phyloP scores from a whole-genome alignment of 2,329 filamentous ascomycete genomes.

The Dothiorella sarmentorum region DNA sequence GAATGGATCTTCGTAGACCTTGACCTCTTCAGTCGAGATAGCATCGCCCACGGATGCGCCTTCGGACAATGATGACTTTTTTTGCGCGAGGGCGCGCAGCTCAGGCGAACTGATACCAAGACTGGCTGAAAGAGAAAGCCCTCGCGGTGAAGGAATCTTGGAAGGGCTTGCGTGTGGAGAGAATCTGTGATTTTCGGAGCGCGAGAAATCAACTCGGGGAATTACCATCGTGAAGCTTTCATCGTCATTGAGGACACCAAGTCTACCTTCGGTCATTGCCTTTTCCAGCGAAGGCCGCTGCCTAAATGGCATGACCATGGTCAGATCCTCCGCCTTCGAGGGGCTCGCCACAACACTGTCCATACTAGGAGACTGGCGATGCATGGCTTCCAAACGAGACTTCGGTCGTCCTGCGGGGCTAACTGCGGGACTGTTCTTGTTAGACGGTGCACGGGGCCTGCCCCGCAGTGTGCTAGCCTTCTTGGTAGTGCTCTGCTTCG shows the following conservation, averaged over 20 bases:
- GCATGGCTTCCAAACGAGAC: conserved; percentile 31
- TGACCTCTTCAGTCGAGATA: conserved; percentile 38
- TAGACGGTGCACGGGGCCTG: conserved; percentile 32
- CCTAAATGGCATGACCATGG: conserved; percentile 40
- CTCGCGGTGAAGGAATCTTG: conserved; percentile 21
- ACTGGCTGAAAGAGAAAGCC: neutral
- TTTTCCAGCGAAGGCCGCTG: conserved; percentile 39
- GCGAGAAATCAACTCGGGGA: conserved; percentile 34
- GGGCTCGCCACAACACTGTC: conserved; percentile 34
- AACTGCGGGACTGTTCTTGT: conserved; percentile 26
- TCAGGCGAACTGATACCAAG: neutral
- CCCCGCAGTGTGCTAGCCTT: conserved; percentile 33
- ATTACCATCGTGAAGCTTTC: conserved; percentile 53
- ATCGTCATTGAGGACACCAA: conserved; percentile 37
- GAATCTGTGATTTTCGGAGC: conserved; percentile 7
- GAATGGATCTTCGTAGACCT: conserved; percentile 54
- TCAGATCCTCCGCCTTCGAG: conserved; percentile 45
- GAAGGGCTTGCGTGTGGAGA: conserved; percentile 24
- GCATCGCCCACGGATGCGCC: neutral
- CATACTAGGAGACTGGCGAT: conserved; percentile 30
- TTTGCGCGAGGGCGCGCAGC: conserved; percentile 24
- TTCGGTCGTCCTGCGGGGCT: conserved; percentile 38
- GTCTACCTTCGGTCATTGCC: conserved; percentile 39
- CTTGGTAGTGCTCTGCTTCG: conserved; percentile 34
- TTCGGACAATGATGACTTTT: conserved; percentile 24